These are phyloP conservation scores for Colletotrichum liaoningense DNA, from an alignment of 2,329 filamentous ascomycete genomes.

Conservation along the genomic window DNA sequence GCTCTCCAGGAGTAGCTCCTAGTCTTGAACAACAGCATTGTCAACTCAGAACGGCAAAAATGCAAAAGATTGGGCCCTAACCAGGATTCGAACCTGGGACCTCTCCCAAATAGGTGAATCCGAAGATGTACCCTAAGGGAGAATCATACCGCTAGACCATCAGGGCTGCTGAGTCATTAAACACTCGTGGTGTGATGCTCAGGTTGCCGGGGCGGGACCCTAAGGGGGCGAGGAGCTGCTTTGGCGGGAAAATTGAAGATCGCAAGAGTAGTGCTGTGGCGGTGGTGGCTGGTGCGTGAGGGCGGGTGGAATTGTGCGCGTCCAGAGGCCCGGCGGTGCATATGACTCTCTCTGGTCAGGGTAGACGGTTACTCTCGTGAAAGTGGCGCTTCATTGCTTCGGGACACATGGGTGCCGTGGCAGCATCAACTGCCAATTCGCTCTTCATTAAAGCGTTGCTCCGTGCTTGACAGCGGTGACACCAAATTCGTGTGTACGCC, in stretches of 20 bases:
- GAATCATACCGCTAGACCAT: constrained; percentile 27
- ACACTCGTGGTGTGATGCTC: not conserved
- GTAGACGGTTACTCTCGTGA: no score
- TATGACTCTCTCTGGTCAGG: no score
- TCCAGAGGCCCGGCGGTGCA: no score
- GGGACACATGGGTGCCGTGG: not conserved
- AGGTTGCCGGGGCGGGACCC: no score
- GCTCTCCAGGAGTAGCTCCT: no score
- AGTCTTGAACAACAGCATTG: no score
- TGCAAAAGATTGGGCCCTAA: constrained; percentile 17
- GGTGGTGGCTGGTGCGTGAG: no score
- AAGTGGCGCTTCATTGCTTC: no score
- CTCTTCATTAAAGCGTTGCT: not conserved
- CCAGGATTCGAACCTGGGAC: constrained; percentile 26
- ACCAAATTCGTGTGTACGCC: not conserved
- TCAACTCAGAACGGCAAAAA: not conserved
- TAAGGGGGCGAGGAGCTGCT: no score
- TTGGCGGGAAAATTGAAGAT: no score
- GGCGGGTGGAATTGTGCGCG: no score
- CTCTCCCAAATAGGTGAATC: not conserved
- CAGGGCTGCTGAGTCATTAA: not conserved
- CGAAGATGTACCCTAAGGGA: constrained; percentile 11
- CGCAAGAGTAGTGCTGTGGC: no score
- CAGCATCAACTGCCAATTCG: not conserved
- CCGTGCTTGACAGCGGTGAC: not conserved